Evolutionary conservation across 2,329 filamentous ascomycete genomes (phyloP), one percentile per base, ranked within the genome.

Genomic region (Drechslerella coelobrocha): DNA sequence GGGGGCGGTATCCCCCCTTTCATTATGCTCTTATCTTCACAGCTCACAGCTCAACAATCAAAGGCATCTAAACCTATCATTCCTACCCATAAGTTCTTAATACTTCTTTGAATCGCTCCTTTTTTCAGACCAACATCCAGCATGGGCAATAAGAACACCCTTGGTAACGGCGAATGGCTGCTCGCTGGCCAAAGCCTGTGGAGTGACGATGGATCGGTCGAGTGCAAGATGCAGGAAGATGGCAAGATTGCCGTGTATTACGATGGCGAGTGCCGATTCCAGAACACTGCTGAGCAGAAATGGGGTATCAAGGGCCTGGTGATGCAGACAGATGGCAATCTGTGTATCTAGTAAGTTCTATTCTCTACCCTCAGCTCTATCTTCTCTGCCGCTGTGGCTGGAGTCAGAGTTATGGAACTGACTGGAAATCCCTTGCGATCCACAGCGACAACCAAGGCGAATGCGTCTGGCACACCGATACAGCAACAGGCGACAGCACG

Each of bases 91-190:
- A n/a, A n/a, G n/a, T n/a, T n/a, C n/a, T n/a, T n/a, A n/a, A n/a
- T n/a, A n/a, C n/a, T n/a, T n/a, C n/a, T n/a, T n/a, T n/a, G n/a
- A n/a, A n/a, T n/a, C n/a, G n/a, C n/a, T n/a, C n/a, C n/a, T n/a
- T n/a, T n/a, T n/a, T n/a, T n/a, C n/a, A n/a, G n/a, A n/a, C n/a
- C n/a, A n/a, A n/a, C n/a, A n/a, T n/a, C n/a, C n/a, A n/a, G n/a
- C n/a, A n/a, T n/a, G n/a, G 29, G 29, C 29, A 31, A n/a, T n/a
- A n/a, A n/a, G n/a, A 74, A 72, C 71, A 74, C 75, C 34, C 77
- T 78, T 26, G 76, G 77, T 1, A 78, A 78, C 61, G 77, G 76
- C 56, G 75, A 77, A 68, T 78, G 76, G 76, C 72, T 78, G n/a
- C 69, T 73, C 41, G 62, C 47, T 1, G 77, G 77, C 19, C 72